These are phyloP conservation scores for Protomyces arabidopsidicola DNA, from an alignment of 1,139 yeast genomes.

Conservation along the genomic window DNA sequence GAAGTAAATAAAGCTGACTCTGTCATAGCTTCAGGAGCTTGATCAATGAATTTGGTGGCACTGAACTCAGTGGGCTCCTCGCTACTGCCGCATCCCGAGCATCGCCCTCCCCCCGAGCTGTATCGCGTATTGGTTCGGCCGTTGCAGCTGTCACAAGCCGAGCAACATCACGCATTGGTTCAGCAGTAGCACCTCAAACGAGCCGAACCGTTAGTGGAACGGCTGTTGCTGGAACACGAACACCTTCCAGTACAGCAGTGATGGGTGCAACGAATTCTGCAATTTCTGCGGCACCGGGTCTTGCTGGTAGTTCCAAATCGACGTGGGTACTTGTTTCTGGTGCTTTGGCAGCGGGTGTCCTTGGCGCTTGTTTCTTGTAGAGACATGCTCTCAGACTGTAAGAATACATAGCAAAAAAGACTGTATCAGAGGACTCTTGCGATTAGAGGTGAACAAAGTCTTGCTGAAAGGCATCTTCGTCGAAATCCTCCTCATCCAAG, in stretches of 20 bases:
- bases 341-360: background rate
- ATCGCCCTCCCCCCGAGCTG: no score
- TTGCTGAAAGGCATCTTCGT: slow-evolving; percentile 13
- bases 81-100: no score
- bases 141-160: background rate
- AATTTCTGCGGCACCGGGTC: background rate
- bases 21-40: background rate
- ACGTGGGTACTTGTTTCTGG: background rate
- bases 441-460: background rate
- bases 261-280: background rate
- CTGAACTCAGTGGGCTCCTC: no score
- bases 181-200: background rate
- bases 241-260: background rate
- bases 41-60: background rate
- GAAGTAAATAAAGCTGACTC: background rate
- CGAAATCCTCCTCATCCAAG: slow-evolving; percentile 19
- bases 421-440: background rate
- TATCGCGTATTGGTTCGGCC: background rate
- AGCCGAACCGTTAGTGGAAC: background rate
- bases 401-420: background rate
- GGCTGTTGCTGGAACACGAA: background rate
- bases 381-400: background rate
- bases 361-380: background rate
- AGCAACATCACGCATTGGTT: no score
- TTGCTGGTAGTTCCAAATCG: background rate